These are phyloP conservation scores for Melanopsichium pennsylvanicum DNA, from an alignment of 1,284 basidiomycete genomes.

Conservation along the genomic window DNA sequence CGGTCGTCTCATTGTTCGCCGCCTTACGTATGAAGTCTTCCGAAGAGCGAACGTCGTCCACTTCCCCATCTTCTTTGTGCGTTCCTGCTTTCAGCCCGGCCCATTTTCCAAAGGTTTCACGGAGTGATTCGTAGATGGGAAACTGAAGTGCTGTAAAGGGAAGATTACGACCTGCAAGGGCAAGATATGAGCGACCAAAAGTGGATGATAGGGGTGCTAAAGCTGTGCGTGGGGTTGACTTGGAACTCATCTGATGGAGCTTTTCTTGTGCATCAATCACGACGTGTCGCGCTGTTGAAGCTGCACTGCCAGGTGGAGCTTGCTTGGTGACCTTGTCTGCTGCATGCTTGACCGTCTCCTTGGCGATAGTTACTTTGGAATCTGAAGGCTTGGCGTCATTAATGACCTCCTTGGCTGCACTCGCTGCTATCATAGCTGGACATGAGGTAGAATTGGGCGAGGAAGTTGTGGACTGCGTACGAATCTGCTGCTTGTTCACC, in stretches of 20 bases:
- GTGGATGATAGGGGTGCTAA: slow-evolving; percentile 23
- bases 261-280: slow-evolving; percentile 26
- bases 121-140: slow-evolving; percentile 56
- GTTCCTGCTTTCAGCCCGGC: slow-evolving; percentile 44
- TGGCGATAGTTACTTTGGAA: slow-evolving; percentile 14
- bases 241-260: slow-evolving; percentile 10
- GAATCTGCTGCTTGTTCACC: slow-evolving; percentile 37
- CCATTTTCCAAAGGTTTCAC: slow-evolving; percentile 26
- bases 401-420: slow-evolving; percentile 26
- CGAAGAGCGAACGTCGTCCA: slow-evolving; percentile 38
- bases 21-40: slow-evolving; percentile 23
- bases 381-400: slow-evolving; percentile 4
- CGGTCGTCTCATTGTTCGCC: slow-evolving; percentile 15
- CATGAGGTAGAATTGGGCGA: slow-evolving; percentile 2
- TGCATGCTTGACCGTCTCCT: slow-evolving; percentile 22
- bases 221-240: not conserved
- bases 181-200: slow-evolving; percentile 46
- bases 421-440: slow-evolving; percentile 13
- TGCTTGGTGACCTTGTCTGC: slow-evolving; percentile 30
- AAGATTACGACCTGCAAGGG: slow-evolving; percentile 55
- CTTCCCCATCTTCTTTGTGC: slow-evolving; percentile 36
- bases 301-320: slow-evolving; percentile 36
- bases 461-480: not conserved
- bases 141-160: slow-evolving; percentile 62
- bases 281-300: slow-evolving; percentile 30